phyloP scores from a whole-genome alignment of 73 alveolate genomes.

The Diophrys appendiculata region DNA sequence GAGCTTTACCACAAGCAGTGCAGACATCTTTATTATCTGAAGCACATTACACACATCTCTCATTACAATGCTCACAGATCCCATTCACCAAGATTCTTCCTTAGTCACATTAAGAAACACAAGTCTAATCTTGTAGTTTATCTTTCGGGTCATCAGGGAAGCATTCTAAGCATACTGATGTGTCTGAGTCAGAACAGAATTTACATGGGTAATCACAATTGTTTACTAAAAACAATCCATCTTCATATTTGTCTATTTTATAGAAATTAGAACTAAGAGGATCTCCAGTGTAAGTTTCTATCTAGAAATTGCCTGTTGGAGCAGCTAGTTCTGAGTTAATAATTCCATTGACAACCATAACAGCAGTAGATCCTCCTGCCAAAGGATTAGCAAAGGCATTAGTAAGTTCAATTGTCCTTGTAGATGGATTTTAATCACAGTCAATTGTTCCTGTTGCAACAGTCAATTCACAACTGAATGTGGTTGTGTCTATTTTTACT shows the following conservation, averaged over 20 bases:
- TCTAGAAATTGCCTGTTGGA: conserved; percentile 2
- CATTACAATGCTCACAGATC: conserved; percentile 43
- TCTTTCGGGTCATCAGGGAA: conserved; percentile 5
- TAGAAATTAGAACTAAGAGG: conserved; percentile 6
- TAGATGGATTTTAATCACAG: background rate
- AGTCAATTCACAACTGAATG: background rate
- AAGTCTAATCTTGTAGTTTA: conserved; percentile 48
- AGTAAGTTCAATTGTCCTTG: conserved; percentile 22
- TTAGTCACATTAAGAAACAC: conserved; percentile 40
- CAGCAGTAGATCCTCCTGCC: conserved; percentile 18
- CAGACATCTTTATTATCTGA: conserved; percentile 16
- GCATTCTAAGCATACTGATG: conserved; percentile 43
- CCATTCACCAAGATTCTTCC: conserved; percentile 27
- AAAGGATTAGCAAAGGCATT: conserved; percentile 35
- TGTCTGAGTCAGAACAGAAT: conserved; percentile 23
- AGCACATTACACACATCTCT: conserved; percentile 40
- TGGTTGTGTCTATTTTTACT: conserved; percentile 2
- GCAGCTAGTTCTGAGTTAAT: background rate
- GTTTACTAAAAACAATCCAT: conserved; percentile 28
- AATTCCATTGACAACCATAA: conserved; percentile 24
- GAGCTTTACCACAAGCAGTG: conserved; percentile 40
- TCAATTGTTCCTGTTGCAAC: too few relatives aligned
- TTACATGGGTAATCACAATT: conserved; percentile 60
- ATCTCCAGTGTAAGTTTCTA: conserved; percentile 9
- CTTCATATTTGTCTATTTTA: conserved; percentile 36